phyloP scores from a whole-genome alignment of 805 yeast genomes.

The Candida insectalens region DNA sequence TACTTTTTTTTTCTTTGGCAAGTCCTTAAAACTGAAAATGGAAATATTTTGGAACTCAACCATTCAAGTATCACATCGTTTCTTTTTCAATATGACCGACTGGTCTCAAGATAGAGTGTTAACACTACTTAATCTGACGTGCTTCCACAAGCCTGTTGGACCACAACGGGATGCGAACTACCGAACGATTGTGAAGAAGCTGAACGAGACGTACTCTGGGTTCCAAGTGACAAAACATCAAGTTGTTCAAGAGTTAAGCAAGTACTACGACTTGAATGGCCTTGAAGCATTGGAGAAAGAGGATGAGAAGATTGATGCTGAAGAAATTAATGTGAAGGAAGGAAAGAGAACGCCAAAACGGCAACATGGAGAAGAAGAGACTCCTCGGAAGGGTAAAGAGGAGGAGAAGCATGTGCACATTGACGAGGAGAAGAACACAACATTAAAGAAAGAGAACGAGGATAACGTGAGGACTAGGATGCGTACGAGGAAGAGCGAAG shows the following conservation, averaged over 20 bases:
- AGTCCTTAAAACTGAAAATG: too few relatives aligned
- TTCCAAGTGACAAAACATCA: conserved; percentile 7
- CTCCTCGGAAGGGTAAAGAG: background rate
- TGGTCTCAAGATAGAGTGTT: conserved; percentile 18
- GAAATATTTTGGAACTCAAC: too few relatives aligned
- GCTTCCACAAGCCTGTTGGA: conserved; percentile 23
- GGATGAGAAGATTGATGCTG: conserved; percentile 3
- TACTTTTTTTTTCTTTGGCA: too few relatives aligned
- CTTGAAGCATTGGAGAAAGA: conserved; percentile 14
- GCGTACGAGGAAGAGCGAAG: background rate
- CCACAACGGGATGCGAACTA: conserved; percentile 8
- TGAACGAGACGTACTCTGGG: conserved; percentile 13
- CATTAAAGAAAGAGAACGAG: conserved; percentile 1
- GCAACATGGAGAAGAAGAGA: background rate
- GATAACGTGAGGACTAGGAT: background rate
- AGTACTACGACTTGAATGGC: conserved; percentile 21
- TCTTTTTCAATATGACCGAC: too few relatives aligned
- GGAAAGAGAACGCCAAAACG: background rate
- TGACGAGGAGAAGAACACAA: conserved; percentile 5
- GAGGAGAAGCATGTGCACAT: conserved; percentile 1
- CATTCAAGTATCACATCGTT: too few relatives aligned
- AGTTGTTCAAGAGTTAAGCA: conserved; percentile 10
- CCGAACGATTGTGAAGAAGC: conserved; percentile 8
- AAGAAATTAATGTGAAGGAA: conserved; percentile 1
- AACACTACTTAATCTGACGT: conserved; percentile 14